Evolutionary conservation across 75 land plant genomes (phyloP).

Genomic region (Sequoiadendron giganteum): DNA sequence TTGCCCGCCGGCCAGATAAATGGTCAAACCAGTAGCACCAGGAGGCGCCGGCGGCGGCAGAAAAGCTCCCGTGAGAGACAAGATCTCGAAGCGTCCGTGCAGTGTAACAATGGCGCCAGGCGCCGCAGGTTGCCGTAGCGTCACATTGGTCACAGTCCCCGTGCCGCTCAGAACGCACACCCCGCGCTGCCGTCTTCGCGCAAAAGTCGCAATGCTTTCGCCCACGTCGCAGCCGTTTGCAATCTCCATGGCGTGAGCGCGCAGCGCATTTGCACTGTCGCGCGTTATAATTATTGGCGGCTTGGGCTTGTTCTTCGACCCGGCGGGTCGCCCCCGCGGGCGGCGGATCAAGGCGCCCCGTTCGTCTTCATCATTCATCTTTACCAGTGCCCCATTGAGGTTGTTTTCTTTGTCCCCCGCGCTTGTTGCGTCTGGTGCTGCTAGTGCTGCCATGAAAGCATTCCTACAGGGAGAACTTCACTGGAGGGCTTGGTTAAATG

Average conservation of each 20-base stretch:
- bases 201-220: slow-evolving; percentile 66
- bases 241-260: slow-evolving; percentile 84
- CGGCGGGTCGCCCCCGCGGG: slow-evolving; percentile 73
- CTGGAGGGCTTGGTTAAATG: too few relatives aligned
- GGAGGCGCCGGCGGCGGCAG: slow-evolving; percentile 86
- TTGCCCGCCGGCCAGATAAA: slow-evolving; percentile 72
- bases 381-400: neutral
- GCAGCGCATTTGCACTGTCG: slow-evolving; percentile 79
- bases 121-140: slow-evolving; percentile 71
- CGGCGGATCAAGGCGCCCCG: slow-evolving; percentile 29
- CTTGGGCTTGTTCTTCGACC: slow-evolving; percentile 89
- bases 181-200: slow-evolving; percentile 70
- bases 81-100: slow-evolving; percentile 84
- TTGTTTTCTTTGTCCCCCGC: neutral
- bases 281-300: slow-evolving; percentile 84
- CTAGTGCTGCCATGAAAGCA: neutral
- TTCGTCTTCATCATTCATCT: neutral
- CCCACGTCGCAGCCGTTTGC: slow-evolving; percentile 75
- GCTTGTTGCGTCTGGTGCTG: neutral
- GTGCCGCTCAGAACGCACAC: slow-evolving; percentile 73
- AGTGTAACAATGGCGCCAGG: slow-evolving; percentile 67
- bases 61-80: slow-evolving; percentile 79
- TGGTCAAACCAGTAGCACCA: slow-evolving; percentile 66
- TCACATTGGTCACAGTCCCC: slow-evolving; percentile 78
- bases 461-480: neutral